Percentiles rank a stretch among this genome's conserved stretches.
These are phyloP conservation scores for Hymenoscyphus scutula DNA, from an alignment of 2,329 filamentous ascomycete genomes.

Conservation along the genomic window DNA sequence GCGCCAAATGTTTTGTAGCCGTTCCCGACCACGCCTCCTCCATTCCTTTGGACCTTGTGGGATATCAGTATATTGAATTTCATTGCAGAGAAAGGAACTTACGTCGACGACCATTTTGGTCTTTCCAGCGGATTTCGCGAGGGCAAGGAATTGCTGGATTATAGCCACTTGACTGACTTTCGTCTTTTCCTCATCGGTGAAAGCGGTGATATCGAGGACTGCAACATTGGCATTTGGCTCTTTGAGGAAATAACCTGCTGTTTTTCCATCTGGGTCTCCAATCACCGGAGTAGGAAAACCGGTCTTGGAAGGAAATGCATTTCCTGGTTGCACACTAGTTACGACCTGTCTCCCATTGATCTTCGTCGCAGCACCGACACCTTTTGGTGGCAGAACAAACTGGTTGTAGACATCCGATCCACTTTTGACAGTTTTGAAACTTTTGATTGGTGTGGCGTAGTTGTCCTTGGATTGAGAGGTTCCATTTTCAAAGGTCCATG, in stretches of 20 bases:
- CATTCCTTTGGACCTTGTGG: background rate
- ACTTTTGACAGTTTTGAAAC: background rate
- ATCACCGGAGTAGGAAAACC: background rate
- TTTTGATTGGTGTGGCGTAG: background rate
- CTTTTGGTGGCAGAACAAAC: background rate
- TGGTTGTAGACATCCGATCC: background rate
- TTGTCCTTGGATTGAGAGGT: background rate
- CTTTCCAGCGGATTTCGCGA: constrained; percentile 46
- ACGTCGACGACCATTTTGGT: constrained; percentile 58
- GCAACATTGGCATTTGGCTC: constrained; percentile 19
- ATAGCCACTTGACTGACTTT: constrained; percentile 19
- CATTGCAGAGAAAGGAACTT: background rate
- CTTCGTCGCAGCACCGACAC: background rate
- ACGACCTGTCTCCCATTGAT: background rate
- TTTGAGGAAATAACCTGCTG: constrained; percentile 26
- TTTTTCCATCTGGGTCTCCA: constrained; percentile 15
- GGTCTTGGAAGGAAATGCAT: background rate
- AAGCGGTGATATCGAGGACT: constrained; percentile 22
- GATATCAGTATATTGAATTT: background rate
- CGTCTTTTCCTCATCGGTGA: constrained; percentile 31
- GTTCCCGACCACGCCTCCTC: background rate
- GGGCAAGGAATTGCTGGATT: background rate
- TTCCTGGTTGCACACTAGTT: background rate
- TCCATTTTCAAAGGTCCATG: constrained; percentile 3
- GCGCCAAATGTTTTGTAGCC: constrained; percentile 39